Percentiles rank a stretch among this genome's conserved stretches.
Evolutionary conservation across 169 alveolate species (phyloP).

Genomic region (Eimeria tenella): DNA sequence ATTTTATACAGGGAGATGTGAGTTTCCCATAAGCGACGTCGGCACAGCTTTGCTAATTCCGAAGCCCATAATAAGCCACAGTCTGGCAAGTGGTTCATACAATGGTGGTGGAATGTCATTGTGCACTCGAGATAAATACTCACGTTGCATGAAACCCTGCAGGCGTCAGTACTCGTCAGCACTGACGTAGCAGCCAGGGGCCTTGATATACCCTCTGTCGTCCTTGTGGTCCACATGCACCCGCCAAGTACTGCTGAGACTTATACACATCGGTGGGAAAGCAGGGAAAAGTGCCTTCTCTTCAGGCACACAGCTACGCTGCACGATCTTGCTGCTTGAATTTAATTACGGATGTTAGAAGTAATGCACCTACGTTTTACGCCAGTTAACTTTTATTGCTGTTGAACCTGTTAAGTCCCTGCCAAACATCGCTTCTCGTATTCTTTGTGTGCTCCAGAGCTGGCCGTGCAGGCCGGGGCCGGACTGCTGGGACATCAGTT

Average conservation of each 20-base stretch:
- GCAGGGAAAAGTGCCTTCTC: too few species aligned
- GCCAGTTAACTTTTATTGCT: background rate
- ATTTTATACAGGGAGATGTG: constrained; percentile 52
- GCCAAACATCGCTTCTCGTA: background rate
- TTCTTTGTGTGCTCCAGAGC: constrained; percentile 44
- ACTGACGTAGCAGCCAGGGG: constrained; percentile 99
- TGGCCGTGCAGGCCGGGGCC: constrained; percentile 73
- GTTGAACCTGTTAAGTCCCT: background rate
- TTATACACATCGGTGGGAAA: constrained; percentile 68
- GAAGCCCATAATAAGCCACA: background rate
- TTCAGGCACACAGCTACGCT: too few species aligned
- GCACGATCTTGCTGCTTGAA: background rate
- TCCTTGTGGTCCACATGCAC: constrained; percentile 93
- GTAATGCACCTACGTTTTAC: background rate
- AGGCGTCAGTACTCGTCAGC: constrained; percentile 92
- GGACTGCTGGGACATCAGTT: constrained; percentile 40
- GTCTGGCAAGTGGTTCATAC: too few species aligned
- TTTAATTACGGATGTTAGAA: too few species aligned
- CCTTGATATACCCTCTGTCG: constrained; percentile 92
- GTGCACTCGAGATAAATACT: background rate
- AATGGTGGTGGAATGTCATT: background rate
- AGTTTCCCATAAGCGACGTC: background rate
- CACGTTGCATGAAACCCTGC: background rate
- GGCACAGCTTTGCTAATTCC: background rate
- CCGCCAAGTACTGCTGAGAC: constrained; percentile 66